These are phyloP conservation scores for Puccinellia tenuiflora DNA, from an alignment of 176 grass and related monocot species.

Conservation along the genomic window DNA sequence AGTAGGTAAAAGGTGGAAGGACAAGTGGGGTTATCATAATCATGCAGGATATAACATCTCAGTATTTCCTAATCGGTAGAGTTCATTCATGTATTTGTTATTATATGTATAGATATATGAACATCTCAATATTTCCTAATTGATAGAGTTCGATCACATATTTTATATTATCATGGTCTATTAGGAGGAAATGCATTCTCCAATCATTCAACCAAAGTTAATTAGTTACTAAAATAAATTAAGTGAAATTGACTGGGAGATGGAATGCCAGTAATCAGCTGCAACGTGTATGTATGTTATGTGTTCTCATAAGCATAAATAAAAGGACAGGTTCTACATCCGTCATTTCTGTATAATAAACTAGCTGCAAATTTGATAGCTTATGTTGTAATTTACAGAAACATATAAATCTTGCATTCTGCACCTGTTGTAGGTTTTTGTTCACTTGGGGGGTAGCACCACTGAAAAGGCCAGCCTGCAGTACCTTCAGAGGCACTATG, in stretches of 20 bases:
- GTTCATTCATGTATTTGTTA: background rate
- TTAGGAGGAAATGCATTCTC: background rate
- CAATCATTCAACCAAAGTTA: background rate
- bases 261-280: background rate
- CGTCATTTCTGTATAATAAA: background rate
- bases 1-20: background rate
- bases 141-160: background rate
- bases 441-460: background rate
- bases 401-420: background rate
- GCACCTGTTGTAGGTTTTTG: background rate
- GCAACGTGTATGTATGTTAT: background rate
- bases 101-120: background rate
- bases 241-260: background rate
- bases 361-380: background rate
- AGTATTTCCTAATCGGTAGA: background rate
- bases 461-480: background rate
- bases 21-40: background rate
- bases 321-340: too few relatives aligned
- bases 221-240: background rate
- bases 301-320: background rate
- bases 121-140: background rate
- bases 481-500: constrained; percentile 12
- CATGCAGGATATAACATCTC: background rate
- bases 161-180: constrained; percentile 6
- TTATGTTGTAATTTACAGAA: background rate